Conservation (phyloP, 75 land plant species). For the Cupressus sempervirens region DNA sequence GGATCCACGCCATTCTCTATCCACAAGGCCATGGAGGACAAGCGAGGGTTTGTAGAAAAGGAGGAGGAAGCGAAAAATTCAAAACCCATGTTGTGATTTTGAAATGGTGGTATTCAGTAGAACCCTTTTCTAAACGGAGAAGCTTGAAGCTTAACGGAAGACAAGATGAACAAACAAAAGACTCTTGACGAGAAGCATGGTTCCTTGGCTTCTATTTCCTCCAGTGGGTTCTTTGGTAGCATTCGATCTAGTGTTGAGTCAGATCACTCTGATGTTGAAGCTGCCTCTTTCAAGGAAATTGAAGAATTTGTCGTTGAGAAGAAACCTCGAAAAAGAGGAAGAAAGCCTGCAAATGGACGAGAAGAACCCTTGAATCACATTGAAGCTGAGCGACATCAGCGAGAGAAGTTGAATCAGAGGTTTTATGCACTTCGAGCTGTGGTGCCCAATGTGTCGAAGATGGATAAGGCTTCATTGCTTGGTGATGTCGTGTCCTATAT, state of each 20-base stretch:
- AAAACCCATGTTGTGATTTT: not conserved
- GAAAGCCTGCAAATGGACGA: constrained; percentile 91
- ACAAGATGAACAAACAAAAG: not conserved
- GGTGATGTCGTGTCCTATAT: constrained; percentile 89
- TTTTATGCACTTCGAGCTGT: constrained; percentile 88
- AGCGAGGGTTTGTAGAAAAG: not conserved
- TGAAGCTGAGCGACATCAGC: constrained; percentile 86
- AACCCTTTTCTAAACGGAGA: not conserved
- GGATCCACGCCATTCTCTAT: not conserved
- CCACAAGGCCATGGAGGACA: not conserved
- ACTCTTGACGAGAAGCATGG: not conserved
- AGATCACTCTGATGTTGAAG: constrained; percentile 66
- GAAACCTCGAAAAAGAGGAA: constrained; percentile 66
- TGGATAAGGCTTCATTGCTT: constrained; percentile 96
- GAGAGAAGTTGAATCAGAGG: constrained; percentile 93
- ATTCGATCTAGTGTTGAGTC: constrained; percentile 28
- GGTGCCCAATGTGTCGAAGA: constrained; percentile 95
- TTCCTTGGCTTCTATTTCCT: not conserved
- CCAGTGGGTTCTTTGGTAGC: not conserved
- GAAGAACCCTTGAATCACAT: constrained; percentile 94
- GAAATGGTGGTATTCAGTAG: no score
- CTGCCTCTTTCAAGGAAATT: constrained; percentile 41
- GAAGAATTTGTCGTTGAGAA: constrained; percentile 47
- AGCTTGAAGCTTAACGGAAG: not conserved
- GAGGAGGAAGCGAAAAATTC: not conserved